phyloP scores from a whole-genome alignment of 2,329 filamentous ascomycete species.

The Didymella sp. region DNA sequence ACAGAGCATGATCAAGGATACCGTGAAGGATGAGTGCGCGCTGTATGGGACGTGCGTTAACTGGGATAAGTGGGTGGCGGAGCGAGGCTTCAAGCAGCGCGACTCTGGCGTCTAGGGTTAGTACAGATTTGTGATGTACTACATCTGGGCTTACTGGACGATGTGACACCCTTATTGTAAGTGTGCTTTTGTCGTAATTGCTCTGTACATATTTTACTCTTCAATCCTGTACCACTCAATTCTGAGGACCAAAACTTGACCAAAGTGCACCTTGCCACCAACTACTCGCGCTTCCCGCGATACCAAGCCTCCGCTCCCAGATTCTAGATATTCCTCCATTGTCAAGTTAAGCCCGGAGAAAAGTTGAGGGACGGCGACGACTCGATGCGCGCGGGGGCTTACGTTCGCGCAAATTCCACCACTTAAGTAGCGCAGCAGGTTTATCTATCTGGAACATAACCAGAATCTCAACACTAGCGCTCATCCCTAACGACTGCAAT shows the following conservation, averaged over 20 bases:
- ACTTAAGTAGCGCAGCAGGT: background rate
- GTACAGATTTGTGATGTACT: background rate
- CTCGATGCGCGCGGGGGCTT: background rate
- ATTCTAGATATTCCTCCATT: slow-evolving; percentile 12
- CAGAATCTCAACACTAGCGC: background rate
- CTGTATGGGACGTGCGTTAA: background rate
- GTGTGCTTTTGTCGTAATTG: background rate
- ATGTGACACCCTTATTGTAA: background rate
- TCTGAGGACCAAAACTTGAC: slow-evolving; percentile 2
- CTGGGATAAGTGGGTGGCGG: background rate
- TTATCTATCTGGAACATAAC: background rate
- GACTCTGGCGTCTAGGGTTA: background rate
- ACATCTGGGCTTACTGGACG: background rate
- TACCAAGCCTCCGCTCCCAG: slow-evolving; percentile 6
- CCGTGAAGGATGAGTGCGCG: background rate
- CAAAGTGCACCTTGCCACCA: background rate
- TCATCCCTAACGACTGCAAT: background rate
- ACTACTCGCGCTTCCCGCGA: background rate
- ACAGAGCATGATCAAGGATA: slow-evolving; percentile 25
- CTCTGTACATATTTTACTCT: background rate
- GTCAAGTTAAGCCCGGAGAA: background rate
- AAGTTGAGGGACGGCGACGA: background rate
- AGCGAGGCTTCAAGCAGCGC: background rate
- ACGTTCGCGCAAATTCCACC: slow-evolving; percentile 2
- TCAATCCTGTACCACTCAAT: background rate